phyloP scores from a whole-genome alignment of 352 stramenopile species.

The Phytophthora multivora region DNA sequence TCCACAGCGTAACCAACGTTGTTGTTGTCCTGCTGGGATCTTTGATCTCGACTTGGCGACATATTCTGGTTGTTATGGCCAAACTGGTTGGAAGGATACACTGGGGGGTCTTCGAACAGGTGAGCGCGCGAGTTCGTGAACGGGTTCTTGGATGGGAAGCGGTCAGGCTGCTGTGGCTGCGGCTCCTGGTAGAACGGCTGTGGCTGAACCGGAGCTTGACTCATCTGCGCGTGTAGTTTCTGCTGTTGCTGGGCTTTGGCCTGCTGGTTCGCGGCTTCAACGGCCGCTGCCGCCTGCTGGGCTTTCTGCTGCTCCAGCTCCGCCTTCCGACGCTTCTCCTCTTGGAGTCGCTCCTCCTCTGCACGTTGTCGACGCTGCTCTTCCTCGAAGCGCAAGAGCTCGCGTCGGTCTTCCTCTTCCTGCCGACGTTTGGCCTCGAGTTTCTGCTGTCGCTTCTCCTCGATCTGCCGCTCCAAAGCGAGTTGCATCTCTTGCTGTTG shows the following conservation, averaged over 20 bases:
- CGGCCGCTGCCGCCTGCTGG: slow-evolving; percentile 39
- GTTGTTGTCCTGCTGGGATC: slow-evolving; percentile 12
- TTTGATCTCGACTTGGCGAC: slow-evolving; percentile 11
- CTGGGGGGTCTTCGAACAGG: slow-evolving; percentile 51
- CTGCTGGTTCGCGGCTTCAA: slow-evolving; percentile 40
- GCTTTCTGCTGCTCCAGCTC: slow-evolving; percentile 48
- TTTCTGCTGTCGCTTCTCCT: slow-evolving; percentile 70
- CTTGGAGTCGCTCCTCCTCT: slow-evolving; percentile 48
- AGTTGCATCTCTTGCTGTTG: slow-evolving; percentile 58
- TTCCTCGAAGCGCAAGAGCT: slow-evolving; percentile 56
- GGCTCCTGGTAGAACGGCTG: background rate
- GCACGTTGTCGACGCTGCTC: slow-evolving; percentile 50
- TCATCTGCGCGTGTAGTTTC: slow-evolving; percentile 20
- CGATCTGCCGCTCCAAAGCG: slow-evolving; percentile 56
- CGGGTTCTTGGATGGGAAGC: slow-evolving; percentile 38
- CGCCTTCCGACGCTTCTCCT: slow-evolving; percentile 55
- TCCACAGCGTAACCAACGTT: background rate
- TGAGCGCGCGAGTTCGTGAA: slow-evolving; percentile 60
- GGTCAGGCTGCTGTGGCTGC: slow-evolving; percentile 5
- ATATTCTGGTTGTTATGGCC: slow-evolving; percentile 21
- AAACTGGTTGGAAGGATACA: slow-evolving; percentile 7
- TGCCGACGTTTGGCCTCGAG: slow-evolving; percentile 54
- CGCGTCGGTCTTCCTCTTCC: slow-evolving; percentile 63
- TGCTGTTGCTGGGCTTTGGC: slow-evolving; percentile 45
- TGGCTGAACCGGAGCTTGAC: slow-evolving; percentile 6